These are phyloP conservation scores for Solanum medicagineum DNA, from an alignment of 257 asterid species.

Conservation along the genomic window DNA sequence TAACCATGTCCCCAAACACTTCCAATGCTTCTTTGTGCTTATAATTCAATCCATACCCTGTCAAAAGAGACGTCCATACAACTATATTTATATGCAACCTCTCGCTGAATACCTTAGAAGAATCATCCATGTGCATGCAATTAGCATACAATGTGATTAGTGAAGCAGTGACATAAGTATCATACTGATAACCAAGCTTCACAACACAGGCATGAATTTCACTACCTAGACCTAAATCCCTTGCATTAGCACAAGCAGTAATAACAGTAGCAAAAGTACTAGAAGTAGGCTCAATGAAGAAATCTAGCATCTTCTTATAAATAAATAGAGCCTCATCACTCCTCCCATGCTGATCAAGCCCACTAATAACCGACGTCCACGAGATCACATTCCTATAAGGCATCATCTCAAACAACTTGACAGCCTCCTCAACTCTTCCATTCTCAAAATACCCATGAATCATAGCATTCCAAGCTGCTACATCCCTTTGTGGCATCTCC, in stretches of 20 bases:
- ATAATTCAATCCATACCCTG: conserved; percentile 53
- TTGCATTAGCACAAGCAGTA: conserved; percentile 50
- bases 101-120: conserved; percentile 39
- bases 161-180: conserved; percentile 46
- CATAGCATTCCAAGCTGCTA: conserved; percentile 76
- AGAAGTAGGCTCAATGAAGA: conserved; percentile 48
- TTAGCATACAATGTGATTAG: conserved; percentile 63
- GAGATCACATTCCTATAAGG: conserved; percentile 55
- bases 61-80: conserved; percentile 84
- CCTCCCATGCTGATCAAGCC: conserved; percentile 65
- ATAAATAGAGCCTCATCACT: conserved; percentile 44
- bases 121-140: conserved; percentile 39
- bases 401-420: conserved; percentile 42
- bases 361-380: conserved; percentile 74
- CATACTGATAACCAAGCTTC: conserved; percentile 45
- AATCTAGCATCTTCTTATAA: conserved; percentile 39
- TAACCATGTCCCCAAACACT: conserved; percentile 45
- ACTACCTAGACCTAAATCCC: conserved; percentile 28
- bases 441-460: conserved; percentile 61
- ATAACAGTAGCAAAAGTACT: conserved; percentile 49
- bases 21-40: conserved; percentile 44
- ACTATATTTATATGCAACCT: conserved; percentile 49
- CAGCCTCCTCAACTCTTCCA: conserved; percentile 45
- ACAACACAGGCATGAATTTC: conserved; percentile 48
- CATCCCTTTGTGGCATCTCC: conserved; percentile 61